Conservation (phyloP, 2,329 filamentous ascomycete species). For the Onygenales sp. region DNA sequence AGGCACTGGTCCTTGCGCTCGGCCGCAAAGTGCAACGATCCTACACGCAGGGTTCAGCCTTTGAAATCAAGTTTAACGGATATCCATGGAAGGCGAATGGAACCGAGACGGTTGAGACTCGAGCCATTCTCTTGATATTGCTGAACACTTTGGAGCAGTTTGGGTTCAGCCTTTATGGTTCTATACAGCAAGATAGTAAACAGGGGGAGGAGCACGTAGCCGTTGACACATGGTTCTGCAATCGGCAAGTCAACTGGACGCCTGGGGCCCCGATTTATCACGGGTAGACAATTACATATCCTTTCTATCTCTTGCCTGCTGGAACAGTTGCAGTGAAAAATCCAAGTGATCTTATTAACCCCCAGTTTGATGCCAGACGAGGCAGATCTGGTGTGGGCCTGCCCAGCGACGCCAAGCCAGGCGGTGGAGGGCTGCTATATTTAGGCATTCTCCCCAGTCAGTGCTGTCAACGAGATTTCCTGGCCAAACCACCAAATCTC, state of each 20-base stretch:
- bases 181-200: constrained; percentile 24
- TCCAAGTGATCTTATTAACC: too few relatives aligned
- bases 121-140: constrained; percentile 25
- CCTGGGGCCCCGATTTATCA: constrained; percentile 6
- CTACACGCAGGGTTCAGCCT: constrained; percentile 10
- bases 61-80: constrained; percentile 26
- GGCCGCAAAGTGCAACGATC: constrained; percentile 4
- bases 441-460: too few relatives aligned
- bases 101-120: constrained; percentile 26
- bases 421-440: too few relatives aligned
- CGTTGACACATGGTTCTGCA: constrained; percentile 8
- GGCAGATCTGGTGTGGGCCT: too few relatives aligned
- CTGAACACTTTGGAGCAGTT: constrained; percentile 26
- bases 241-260: constrained; percentile 3
- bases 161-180: constrained; percentile 32
- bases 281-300: not conserved
- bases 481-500: too few relatives aligned
- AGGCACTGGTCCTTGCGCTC: constrained; percentile 12
- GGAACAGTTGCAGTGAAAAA: too few relatives aligned
- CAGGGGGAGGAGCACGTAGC: constrained; percentile 6
- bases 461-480: too few relatives aligned
- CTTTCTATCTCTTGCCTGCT: not conserved
- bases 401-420: too few relatives aligned
- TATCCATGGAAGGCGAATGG: constrained; percentile 24
- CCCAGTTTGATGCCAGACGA: too few relatives aligned